phyloP scores from a whole-genome alignment of 1,139 yeast genomes.

The Yamadazyma diddensiae region DNA sequence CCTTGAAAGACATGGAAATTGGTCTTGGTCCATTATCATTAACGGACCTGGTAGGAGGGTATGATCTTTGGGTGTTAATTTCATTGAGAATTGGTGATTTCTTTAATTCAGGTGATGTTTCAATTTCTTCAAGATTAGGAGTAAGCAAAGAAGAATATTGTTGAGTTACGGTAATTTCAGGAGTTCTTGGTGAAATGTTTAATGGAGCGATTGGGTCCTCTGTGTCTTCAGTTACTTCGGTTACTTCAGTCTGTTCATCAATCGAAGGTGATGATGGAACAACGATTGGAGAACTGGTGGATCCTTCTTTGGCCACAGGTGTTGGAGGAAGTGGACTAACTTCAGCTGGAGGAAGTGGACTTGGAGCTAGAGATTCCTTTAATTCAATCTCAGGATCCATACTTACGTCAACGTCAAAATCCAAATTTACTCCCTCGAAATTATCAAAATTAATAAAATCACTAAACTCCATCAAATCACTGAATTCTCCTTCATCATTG shows the following conservation, averaged over 20 bases:
- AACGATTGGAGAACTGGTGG: slow-evolving; percentile 12
- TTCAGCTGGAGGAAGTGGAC: no score
- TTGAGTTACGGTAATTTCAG: slow-evolving; percentile 15
- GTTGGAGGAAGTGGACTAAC: no score
- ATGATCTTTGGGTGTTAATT: slow-evolving; percentile 28
- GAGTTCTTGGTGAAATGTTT: slow-evolving; percentile 11
- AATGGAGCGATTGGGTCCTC: slow-evolving; percentile 16
- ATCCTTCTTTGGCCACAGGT: not conserved
- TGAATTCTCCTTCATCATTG: slow-evolving; percentile 19
- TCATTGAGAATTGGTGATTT: slow-evolving; percentile 14
- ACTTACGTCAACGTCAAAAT: slow-evolving; percentile 10
- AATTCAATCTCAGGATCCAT: slow-evolving; percentile 1
- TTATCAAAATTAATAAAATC: slow-evolving; percentile 62
- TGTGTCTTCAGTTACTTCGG: no score
- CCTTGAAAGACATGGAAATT: slow-evolving; percentile 66
- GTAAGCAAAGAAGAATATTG: slow-evolving; percentile 10
- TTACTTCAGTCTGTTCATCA: no score
- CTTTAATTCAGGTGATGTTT: slow-evolving; percentile 8
- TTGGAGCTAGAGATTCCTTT: not conserved
- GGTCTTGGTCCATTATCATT: slow-evolving; percentile 37
- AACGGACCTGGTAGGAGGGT: slow-evolving; percentile 18
- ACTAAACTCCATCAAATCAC: slow-evolving; percentile 56
- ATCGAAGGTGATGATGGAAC: slow-evolving; percentile 15
- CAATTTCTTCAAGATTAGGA: slow-evolving; percentile 14
- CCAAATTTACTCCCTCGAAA: slow-evolving; percentile 20